These are phyloP conservation scores for Myxozyma mucilagina DNA, from an alignment of 805 yeast genomes.

Conservation along the genomic window DNA sequence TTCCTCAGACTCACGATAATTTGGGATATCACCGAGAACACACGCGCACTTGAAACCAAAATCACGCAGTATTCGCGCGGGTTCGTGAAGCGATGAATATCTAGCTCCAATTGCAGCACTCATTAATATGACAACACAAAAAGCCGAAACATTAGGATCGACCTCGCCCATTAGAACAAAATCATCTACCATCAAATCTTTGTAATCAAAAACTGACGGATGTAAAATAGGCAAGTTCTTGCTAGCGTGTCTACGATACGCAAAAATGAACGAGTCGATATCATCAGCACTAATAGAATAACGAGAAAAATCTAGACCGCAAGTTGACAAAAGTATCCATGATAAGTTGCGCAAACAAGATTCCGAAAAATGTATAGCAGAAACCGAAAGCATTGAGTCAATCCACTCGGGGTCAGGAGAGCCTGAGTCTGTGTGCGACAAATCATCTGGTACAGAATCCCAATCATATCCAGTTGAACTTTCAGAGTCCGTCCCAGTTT, in stretches of 20 bases:
- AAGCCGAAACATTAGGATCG: constrained; percentile 1
- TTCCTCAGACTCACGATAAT: background rate
- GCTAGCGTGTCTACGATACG: constrained; percentile 4
- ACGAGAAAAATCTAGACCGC: constrained; percentile 1
- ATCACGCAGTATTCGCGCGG: constrained; percentile 8
- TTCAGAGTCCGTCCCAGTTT: constrained; percentile 10
- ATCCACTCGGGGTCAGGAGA: constrained; percentile 7
- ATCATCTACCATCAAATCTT: background rate
- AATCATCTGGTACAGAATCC: constrained; percentile 12
- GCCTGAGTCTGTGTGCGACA: constrained; percentile 7
- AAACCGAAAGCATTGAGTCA: background rate
- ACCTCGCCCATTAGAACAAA: background rate
- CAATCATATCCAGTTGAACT: constrained; percentile 8
- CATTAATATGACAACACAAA: background rate
- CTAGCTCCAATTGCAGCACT: constrained; percentile 17
- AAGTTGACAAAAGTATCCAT: background rate
- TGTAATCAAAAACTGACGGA: constrained; percentile 1
- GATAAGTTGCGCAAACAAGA: background rate
- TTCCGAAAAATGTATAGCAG: constrained; percentile 3
- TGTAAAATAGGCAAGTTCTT: constrained; percentile 6
- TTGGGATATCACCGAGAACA: background rate
- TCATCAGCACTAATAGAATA: background rate
- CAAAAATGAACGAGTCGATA: background rate
- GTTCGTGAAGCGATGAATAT: background rate
- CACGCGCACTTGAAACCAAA: background rate